Conservation (phyloP, 768 basidiomycete genomes). For the Terana coerulea region DNA sequence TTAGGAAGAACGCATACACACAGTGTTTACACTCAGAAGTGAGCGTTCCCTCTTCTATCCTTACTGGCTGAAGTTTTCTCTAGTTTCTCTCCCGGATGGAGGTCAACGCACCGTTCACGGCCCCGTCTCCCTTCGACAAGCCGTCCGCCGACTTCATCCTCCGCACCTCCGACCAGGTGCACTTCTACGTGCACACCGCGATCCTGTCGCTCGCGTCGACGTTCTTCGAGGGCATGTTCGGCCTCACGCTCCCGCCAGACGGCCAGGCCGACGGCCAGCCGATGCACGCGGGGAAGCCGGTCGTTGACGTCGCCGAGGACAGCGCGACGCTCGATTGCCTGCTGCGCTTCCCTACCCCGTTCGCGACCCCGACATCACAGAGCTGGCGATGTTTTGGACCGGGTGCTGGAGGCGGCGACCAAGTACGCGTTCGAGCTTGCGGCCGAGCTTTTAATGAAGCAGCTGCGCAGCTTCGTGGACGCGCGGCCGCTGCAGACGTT, state of each 20-base stretch:
- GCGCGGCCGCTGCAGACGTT: constrained; percentile 11
- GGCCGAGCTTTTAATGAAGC: not conserved
- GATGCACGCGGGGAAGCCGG: too few relatives aligned
- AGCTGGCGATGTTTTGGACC: constrained; percentile 2
- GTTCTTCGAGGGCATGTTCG: constrained; percentile 53
- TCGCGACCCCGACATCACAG: not conserved
- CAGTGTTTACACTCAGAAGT: too few relatives aligned
- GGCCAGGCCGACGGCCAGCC: too few relatives aligned
- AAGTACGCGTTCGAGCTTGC: constrained; percentile 21
- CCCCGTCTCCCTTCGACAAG: constrained; percentile 15
- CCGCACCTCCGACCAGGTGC: constrained; percentile 46
- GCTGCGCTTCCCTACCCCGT: constrained; percentile 19
- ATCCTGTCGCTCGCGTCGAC: constrained; percentile 55
- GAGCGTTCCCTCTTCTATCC: too few relatives aligned
- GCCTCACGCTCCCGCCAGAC: not conserved
- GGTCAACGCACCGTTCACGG: too few relatives aligned
- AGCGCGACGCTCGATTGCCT: constrained; percentile 13
- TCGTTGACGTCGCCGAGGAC: constrained; percentile 9
- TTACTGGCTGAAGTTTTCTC: too few relatives aligned
- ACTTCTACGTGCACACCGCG: constrained; percentile 50
- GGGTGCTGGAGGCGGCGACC: constrained; percentile 18
- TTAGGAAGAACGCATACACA: too few relatives aligned
- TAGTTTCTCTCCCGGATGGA: too few relatives aligned
- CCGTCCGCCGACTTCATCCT: constrained; percentile 43
- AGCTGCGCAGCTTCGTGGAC: not conserved